Base-by-base conservation (phyloP, 2,329 filamentous ascomycete species). In the Fusarium sterilihyphosum region DNA sequence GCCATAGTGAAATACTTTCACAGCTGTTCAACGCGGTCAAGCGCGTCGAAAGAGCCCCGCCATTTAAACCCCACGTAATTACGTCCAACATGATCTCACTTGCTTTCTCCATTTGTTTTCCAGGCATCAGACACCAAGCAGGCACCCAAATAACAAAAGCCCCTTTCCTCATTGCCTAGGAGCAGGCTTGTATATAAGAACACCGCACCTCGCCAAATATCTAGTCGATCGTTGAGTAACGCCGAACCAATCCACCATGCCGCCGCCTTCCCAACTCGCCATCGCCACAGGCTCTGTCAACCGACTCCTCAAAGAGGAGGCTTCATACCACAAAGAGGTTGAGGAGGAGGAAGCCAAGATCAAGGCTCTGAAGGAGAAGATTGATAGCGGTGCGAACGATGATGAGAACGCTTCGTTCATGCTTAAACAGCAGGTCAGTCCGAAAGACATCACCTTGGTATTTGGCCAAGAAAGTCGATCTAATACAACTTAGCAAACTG, bases 291-390 rank as follows among this genome's bases (percentile, higher is more conserved):
- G 92, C 71, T 91, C 94, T 26, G 90, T 98, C 76, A 87, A 89
- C 78, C 94, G 96, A 67, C 90, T 98, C 54, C 90, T 98, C 75
- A 98, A 97, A 84, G 96, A 99, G 83, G 94, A 98, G 83, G 87
- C 89, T 44, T 96, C 92, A 78, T 98, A 99, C 85, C 93, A 95
- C 86, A 93, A 93, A 81, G 96, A 99, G 83, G 88, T 95, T 26
- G 86, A 89, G 73, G 87, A 92, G 74, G 95, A 98, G 81, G 88
- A 93, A 77, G 88, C 89, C 70, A 90, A 93, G 65, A 89, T 97
- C 73, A 85, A 89, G 81, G 90, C 91, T 81, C 87, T 97, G 24
- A 88, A 92, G 81, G 85, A 87, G 50, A 90, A 93, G 77, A 82
- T 90, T 38, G 82, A 86, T 47, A 82, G 80, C n/a, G 84, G 83